Base-by-base conservation (phyloP, 345 rosid genomes). In the Syzygium grande region DNA sequence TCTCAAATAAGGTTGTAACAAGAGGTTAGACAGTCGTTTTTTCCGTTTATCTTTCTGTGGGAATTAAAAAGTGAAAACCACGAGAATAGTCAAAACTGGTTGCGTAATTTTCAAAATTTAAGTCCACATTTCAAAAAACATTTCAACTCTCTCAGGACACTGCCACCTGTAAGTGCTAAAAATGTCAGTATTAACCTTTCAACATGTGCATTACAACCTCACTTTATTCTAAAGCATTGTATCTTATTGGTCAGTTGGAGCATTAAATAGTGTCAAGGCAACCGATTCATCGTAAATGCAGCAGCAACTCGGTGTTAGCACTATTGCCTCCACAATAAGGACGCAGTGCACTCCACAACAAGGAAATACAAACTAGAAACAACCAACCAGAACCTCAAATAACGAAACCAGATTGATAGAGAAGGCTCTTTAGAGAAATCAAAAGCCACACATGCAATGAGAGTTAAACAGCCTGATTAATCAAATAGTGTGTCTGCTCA, bases 401-500 rank as follows among this genome's bases (percentile, higher is more conserved):
- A 65, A 3, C 6, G 9, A n/a, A 29, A 30, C 22, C 78, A 65
- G 43, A 30, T 30, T 65, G 78, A 65, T 30, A 30, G 78, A 9
- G 41, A 65, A 65, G 43, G 41, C 43, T 30, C 22, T 65, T 65
- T 4, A 34, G 22, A 65, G 41, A 65, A 65, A 65, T 65, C 11
- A 38, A 63, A n/a, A 63, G 73, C 19, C 73, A 63, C 38, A 65
- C 21, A 65, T 29, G 22, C 22, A 65, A 19, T 29, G 23, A 65
- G 43, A 43, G 58, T 27, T 59, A 49, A 29, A 55, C 8, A 30
- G 38, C 61, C 23, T 52, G 54, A 87, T 49, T 56, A 49, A 11
- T 34, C 65, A 51, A 54, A 51, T 17, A 43, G 13, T 51, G 43
- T 84, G 73, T 84, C 94, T 59, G 86, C 96, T 94, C 92, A 97